Percentiles rank a stretch among this genome's conserved stretches.
phyloP scores from a whole-genome alignment of 2,329 filamentous ascomycete genomes.

The Colletotrichum navitas region DNA sequence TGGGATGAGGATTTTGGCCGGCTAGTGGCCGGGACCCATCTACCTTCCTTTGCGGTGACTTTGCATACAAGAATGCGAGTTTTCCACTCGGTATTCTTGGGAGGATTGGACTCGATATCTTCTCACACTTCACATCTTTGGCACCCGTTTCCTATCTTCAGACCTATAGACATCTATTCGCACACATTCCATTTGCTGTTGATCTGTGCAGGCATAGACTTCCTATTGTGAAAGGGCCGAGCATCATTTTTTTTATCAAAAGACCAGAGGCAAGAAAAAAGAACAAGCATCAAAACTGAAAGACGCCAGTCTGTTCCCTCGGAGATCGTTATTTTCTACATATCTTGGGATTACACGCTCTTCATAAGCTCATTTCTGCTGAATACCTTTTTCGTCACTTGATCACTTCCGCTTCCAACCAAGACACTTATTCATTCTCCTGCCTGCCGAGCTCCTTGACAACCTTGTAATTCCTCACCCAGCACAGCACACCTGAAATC shows the following conservation, averaged over 20 bases:
- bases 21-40: slow-evolving; percentile 8
- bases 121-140: neutral
- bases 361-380: slow-evolving; percentile 1
- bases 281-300: slow-evolving; percentile 25
- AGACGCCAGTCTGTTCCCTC: slow-evolving; percentile 34
- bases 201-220: slow-evolving; percentile 37
- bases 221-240: slow-evolving; percentile 12
- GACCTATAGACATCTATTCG: slow-evolving; percentile 16
- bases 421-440: neutral
- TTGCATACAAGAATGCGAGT: slow-evolving; percentile 20
- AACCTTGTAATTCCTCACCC: neutral
- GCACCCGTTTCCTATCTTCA: slow-evolving; percentile 13
- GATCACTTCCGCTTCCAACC: neutral
- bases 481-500: neutral
- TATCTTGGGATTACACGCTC: slow-evolving; percentile 8
- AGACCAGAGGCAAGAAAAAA: neutral
- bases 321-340: slow-evolving; percentile 27
- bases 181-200: slow-evolving; percentile 5
- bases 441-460: neutral
- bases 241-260: neutral
- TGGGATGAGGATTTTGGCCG: neutral
- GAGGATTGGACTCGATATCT: neutral
- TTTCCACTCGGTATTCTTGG: neutral
- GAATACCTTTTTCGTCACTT: neutral
- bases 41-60: slow-evolving; percentile 4